Percentiles rank a stretch among this genome's conserved stretches.
These are phyloP conservation scores for Crataegus laevigata DNA, from an alignment of 306 rosid genomes.

Conservation along the genomic window DNA sequence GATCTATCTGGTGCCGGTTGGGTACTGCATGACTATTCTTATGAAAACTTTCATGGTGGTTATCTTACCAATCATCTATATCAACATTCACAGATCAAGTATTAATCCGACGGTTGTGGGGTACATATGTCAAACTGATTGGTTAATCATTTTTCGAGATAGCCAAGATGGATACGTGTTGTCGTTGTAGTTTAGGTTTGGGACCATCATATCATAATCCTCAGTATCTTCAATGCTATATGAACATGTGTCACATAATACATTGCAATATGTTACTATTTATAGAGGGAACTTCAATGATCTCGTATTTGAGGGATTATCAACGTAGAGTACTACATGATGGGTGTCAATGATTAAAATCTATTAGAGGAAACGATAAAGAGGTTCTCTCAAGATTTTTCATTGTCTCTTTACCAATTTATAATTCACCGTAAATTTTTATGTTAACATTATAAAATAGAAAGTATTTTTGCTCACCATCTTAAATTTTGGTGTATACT, in stretches of 20 bases:
- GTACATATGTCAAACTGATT: not conserved
- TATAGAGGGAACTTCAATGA: not conserved
- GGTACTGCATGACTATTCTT: not conserved
- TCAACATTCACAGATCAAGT: not conserved
- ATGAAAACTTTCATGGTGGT: not conserved
- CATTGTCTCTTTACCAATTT: too few relatives aligned
- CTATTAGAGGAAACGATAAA: too few relatives aligned
- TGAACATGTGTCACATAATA: not conserved
- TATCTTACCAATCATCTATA: not conserved
- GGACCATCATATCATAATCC: not conserved
- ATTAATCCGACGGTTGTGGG: not conserved
- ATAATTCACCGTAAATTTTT: too few relatives aligned
- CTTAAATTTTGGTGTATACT: too few relatives aligned
- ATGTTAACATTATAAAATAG: too few relatives aligned
- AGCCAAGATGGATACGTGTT: not conserved
- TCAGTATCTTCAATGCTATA: not conserved
- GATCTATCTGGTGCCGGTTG: not conserved
- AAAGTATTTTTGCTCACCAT: too few relatives aligned
- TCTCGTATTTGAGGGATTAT: too few relatives aligned
- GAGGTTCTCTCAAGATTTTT: too few relatives aligned
- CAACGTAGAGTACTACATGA: too few relatives aligned
- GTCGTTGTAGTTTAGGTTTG: not conserved
- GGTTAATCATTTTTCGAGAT: not conserved
- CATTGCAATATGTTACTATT: not conserved
- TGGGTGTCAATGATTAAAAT: too few relatives aligned